These are phyloP conservation scores for Kwoniella europaea DNA, from an alignment of 768 basidiomycete genomes.

Conservation along the genomic window DNA sequence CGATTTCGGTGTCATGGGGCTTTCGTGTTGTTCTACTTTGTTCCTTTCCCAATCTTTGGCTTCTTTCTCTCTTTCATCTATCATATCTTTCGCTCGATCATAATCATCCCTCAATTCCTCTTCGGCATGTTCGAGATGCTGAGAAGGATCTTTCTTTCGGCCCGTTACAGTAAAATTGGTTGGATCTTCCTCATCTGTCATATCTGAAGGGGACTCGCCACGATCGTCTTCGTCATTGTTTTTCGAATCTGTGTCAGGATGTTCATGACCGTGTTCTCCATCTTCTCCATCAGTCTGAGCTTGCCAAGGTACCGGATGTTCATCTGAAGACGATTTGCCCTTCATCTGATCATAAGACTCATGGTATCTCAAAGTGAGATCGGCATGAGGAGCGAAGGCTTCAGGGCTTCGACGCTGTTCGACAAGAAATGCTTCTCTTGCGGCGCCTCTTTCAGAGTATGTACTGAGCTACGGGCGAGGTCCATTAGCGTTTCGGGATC, in stretches of 20 bases:
- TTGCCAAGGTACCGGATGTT: background rate
- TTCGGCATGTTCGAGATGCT: background rate
- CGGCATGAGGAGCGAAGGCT: conserved; percentile 44
- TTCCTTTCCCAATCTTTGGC: conserved; percentile 10
- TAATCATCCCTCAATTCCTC: conserved; percentile 4
- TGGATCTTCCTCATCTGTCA: background rate
- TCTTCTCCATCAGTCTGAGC: background rate
- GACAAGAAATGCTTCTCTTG: conserved; percentile 23
- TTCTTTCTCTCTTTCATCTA: conserved; percentile 9
- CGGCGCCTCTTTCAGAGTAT: conserved; percentile 33
- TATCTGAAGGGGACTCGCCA: too few species aligned
- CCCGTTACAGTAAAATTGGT: conserved; percentile 11
- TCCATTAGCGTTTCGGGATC: conserved; percentile 10
- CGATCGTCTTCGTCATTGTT: background rate
- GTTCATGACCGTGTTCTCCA: background rate
- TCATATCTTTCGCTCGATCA: background rate
- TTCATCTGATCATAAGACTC: conserved; percentile 33
- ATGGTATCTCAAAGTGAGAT: conserved; percentile 47
- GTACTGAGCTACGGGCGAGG: conserved; percentile 36
- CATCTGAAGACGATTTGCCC: conserved; percentile 12
- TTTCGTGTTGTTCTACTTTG: conserved; percentile 3
- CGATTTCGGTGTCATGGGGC: background rate
- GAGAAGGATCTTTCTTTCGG: background rate
- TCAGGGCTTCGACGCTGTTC: conserved; percentile 23
- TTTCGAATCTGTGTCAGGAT: background rate